Evolutionary conservation across 2,329 filamentous ascomycete species (phyloP), one percentile per base, ranked within the genome.

Genomic region (Colletotrichum lupini): DNA sequence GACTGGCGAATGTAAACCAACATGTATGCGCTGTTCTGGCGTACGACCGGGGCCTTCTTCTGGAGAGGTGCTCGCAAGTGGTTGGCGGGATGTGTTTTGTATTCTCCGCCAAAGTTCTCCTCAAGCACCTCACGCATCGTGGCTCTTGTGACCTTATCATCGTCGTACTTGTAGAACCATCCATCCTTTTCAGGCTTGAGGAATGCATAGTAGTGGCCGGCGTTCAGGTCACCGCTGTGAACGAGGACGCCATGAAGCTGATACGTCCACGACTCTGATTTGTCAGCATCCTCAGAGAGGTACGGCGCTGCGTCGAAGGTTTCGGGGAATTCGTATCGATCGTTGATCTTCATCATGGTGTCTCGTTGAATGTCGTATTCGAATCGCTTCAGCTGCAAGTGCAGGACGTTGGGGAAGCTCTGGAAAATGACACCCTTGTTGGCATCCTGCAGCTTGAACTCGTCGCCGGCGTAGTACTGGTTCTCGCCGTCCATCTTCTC

Each of bases 301-400:
- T 97, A 99, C 0, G 95, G 95, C 0, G 94, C 87, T 7, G 95
- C 94, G 80, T 97, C 94, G 78, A 95, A 95, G 69, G 90, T 85
- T 73, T 97, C 94, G 1, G 94, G 95, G 76, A 97, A 97, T 79
- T 97, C 95, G 84, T 97, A 96, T 70, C 94, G 92, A 78, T 97
- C 95, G 79, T 97, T 97, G 81, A 99, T 95, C 85, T 99, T 99
- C 93, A 97, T 98, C 94, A 98, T 98, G 76, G 95, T 95, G 80
- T 98, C 96, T 77, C 94, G 92, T 77, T 97, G 93, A 78, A 98
- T 94, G 83, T 99, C 97, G 84, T 99, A 99, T 81, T 99, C 95
- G 82, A 99, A 99, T 65, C 97, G 93, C 85, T 98, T 98, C 73
- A 99, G 89, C 82, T 99, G 97, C 55, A 99, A 87, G 81, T 99